Evolutionary conservation across 257 asterid species (phyloP), one percentile per base, ranked within the genome.

Genomic region (Ajuga chamaepitys): DNA sequence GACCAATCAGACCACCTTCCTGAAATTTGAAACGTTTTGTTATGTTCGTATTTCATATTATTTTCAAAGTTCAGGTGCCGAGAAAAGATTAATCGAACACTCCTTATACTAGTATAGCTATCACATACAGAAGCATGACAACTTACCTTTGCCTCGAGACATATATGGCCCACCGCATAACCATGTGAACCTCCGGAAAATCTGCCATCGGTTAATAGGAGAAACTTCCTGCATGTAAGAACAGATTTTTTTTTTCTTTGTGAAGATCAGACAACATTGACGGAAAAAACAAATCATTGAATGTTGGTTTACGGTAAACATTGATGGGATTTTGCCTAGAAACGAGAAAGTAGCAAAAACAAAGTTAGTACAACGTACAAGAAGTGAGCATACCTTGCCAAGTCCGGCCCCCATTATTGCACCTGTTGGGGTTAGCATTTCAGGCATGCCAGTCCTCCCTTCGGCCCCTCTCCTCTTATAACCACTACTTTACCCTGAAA

Each of bases 361-460:
- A 45, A 45, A 41, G 6, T 41, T 4, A 16, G 35, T 18, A 35
- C 56, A 61, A 52, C 25, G 47, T 10, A 35, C 54, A 35, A 6
- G 37, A 68, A 45, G 50, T 26, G 34, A 41, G 26, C 78, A 14
- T 65, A 88, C 98, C 95, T 93, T 89, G 53, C 99, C 99, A 58
- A 93, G 99, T 74, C 99, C 99, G 8, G 99, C 99, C 0, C 99
- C 99, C 95, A 93, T 84, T 77, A 93, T 93, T 40, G 99, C 99
- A 75, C 99, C 87, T 24, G 99, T 93, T 59, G 99, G 99, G 55
- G 99, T 93, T 52, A 93, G 85, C 99, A 93, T 93, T 80, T 93
- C 99, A 1, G 99, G 99, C 99, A 93, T 93, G 37, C 99, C 99
- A 3, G 97, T 37, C 99, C 99, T 8, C 99, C 99, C 70, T 93